Conservation (phyloP, 2,329 filamentous ascomycete genomes). For the Ceratocystis cacaofunesta region DNA sequence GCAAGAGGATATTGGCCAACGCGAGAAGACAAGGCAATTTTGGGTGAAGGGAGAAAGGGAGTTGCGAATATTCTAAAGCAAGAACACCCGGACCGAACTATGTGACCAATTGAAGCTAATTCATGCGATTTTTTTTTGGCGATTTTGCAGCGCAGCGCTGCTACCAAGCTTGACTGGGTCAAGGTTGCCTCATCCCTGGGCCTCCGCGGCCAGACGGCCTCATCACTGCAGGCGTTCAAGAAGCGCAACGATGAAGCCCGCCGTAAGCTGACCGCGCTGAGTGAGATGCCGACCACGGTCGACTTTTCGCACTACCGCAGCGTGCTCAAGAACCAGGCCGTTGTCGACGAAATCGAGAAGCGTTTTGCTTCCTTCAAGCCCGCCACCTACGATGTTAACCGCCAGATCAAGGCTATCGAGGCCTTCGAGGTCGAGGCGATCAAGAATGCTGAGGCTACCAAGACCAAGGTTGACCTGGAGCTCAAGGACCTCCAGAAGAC, state of each 20-base stretch:
- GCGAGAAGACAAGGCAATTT: no score
- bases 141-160: conserved; percentile 73
- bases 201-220: conserved; percentile 85
- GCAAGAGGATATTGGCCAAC: no score
- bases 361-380: conserved; percentile 87
- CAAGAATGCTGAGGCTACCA: conserved; percentile 93
- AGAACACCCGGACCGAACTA: no score
- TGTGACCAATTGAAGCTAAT: not conserved
- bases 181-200: conserved; percentile 88
- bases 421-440: conserved; percentile 94
- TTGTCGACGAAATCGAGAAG: conserved; percentile 95
- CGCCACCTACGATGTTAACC: conserved; percentile 74
- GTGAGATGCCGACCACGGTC: conserved; percentile 69
- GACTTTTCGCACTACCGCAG: conserved; percentile 90
- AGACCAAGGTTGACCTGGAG: conserved; percentile 89
- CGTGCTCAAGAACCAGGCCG: conserved; percentile 85
- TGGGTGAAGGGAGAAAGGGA: no score
- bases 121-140: conserved; percentile 5
- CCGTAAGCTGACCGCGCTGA: conserved; percentile 75
- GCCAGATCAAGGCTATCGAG: conserved; percentile 96
- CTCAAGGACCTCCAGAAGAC: conserved; percentile 88
- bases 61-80: no score
- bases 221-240: conserved; percentile 91
- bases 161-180: conserved; percentile 98
- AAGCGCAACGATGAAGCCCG: conserved; percentile 98